Percentiles rank a stretch among this genome's conserved stretches.
phyloP scores from a whole-genome alignment of 73 alveolate genomes.

The Stentor coeruleus region DNA sequence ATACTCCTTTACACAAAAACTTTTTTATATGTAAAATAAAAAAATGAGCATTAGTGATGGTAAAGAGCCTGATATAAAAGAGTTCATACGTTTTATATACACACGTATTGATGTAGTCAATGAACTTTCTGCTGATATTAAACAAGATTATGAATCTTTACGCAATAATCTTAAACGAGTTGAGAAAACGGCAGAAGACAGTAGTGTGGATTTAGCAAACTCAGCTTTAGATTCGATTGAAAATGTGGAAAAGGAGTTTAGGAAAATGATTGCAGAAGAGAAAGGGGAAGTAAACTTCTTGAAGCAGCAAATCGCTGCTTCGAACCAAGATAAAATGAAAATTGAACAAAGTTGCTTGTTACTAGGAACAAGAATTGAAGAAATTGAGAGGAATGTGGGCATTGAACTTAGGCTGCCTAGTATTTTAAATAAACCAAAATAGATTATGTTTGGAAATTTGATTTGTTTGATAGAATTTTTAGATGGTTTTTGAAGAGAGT shows the following conservation, averaged over 20 bases:
- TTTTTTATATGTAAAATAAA: no score
- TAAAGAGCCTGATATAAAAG: conserved; percentile 10
- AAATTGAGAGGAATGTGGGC: neutral
- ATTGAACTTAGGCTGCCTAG: no score
- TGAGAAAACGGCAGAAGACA: no score
- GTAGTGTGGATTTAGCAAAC: no score
- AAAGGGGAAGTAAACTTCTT: neutral
- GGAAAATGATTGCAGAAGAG: neutral
- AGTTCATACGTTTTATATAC: neutral
- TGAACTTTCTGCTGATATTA: neutral
- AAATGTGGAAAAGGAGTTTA: neutral
- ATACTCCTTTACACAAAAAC: no score
- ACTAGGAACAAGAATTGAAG: neutral
- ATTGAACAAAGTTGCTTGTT: neutral
- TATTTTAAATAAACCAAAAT: no score
- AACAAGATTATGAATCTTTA: neutral
- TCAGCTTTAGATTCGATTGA: neutral
- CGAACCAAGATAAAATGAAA: conserved; percentile 4
- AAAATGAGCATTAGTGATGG: no score
- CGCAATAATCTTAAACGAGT: neutral
- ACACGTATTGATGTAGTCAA: neutral
- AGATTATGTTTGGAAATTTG: no score
- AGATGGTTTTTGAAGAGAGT: no score
- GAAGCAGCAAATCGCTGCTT: conserved; percentile 4
- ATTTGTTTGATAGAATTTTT: no score